These are phyloP conservation scores for Microsporum canis DNA, from an alignment of 2,329 filamentous ascomycete genomes.

Conservation along the genomic window DNA sequence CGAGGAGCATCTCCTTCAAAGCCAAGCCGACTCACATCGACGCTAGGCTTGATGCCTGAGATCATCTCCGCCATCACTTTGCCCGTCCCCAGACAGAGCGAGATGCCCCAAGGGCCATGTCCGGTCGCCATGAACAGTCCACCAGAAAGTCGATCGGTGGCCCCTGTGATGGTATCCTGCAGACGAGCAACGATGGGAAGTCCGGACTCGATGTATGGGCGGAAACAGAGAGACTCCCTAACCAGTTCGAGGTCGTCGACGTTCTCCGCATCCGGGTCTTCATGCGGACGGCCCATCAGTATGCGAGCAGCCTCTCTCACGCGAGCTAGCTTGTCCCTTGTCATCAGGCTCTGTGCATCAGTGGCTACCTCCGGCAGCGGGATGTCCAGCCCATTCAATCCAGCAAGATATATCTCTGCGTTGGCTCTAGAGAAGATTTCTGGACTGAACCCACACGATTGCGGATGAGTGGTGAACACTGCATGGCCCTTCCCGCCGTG, in stretches of 20 bases:
- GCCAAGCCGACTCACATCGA: conserved; percentile 46
- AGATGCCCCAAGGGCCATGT: conserved; percentile 67
- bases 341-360: conserved; percentile 29
- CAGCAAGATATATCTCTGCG: conserved; percentile 61
- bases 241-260: conserved; percentile 50
- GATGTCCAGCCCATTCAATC: conserved; percentile 52
- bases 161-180: conserved; percentile 45
- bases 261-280: conserved; percentile 19
- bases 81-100: conserved; percentile 55
- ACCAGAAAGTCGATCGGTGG: conserved; percentile 36
- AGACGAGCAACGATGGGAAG: conserved; percentile 52
- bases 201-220: conserved; percentile 55
- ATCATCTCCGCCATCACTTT: conserved; percentile 61
- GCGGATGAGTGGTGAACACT: conserved; percentile 51
- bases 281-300: conserved; percentile 24
- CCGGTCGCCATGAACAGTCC: conserved; percentile 62
- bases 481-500: conserved; percentile 50
- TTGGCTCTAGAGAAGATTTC: conserved; percentile 59
- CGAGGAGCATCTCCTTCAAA: conserved; percentile 14
- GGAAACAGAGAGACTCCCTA: conserved; percentile 58
- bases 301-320: conserved; percentile 25
- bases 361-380: conserved; percentile 47
- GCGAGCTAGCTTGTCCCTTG: conserved; percentile 29
- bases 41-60: conserved; percentile 46
- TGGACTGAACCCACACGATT: conserved; percentile 48